Conservation (phyloP, 2,329 filamentous ascomycete genomes). For the Aspergillus costaricaensis region DNA sequence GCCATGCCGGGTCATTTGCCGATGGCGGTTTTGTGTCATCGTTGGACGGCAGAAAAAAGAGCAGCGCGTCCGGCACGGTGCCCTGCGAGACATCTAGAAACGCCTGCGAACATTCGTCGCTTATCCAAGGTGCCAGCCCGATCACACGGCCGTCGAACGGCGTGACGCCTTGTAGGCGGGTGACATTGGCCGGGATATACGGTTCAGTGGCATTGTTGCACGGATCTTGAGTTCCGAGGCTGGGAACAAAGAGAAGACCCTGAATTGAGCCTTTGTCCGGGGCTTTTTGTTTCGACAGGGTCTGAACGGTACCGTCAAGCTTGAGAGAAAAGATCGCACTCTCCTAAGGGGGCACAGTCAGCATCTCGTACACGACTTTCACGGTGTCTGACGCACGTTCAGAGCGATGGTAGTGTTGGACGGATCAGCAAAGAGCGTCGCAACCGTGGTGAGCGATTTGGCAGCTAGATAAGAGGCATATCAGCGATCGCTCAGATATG, state of each 20-base stretch:
- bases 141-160: slow-evolving; percentile 70
- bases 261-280: slow-evolving; percentile 64
- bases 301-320: slow-evolving; percentile 65
- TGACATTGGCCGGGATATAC: slow-evolving; percentile 75
- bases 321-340: slow-evolving; percentile 39
- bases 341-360: slow-evolving; percentile 23
- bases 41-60: slow-evolving; percentile 57
- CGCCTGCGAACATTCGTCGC: slow-evolving; percentile 67
- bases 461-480: slow-evolving; percentile 26
- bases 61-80: slow-evolving; percentile 61
- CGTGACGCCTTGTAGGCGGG: slow-evolving; percentile 67
- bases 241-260: slow-evolving; percentile 84
- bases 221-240: slow-evolving; percentile 58
- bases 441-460: slow-evolving; percentile 32
- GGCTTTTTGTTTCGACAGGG: slow-evolving; percentile 69
- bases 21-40: slow-evolving; percentile 63
- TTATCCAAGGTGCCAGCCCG: slow-evolving; percentile 85
- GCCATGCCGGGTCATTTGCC: slow-evolving; percentile 67
- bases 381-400: slow-evolving; percentile 33
- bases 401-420: slow-evolving; percentile 35
- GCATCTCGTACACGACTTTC: background rate
- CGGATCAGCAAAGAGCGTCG: slow-evolving; percentile 39
- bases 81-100: slow-evolving; percentile 67
- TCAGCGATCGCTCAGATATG: background rate
- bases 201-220: slow-evolving; percentile 65